These are phyloP conservation scores for Erysiphe neolycopersici DNA, from an alignment of 2,329 filamentous ascomycete genomes.

Conservation along the genomic window DNA sequence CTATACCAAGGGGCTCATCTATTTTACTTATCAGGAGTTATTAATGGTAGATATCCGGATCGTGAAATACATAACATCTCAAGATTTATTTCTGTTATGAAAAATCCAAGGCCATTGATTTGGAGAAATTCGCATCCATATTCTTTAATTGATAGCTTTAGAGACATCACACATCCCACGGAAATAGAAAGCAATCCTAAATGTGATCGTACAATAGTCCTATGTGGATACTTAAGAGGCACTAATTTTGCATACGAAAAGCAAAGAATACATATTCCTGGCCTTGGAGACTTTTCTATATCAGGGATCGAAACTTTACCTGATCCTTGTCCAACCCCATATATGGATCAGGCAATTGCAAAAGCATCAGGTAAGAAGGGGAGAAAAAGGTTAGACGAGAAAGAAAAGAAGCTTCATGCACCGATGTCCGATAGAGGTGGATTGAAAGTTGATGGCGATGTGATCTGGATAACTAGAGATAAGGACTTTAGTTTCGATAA, in stretches of 20 bases:
- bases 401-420: constrained; percentile 86
- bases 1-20: constrained; percentile 90
- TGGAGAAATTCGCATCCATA: constrained; percentile 97
- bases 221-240: constrained; percentile 83
- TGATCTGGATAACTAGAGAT: constrained; percentile 60
- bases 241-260: constrained; percentile 77
- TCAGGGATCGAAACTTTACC: constrained; percentile 64
- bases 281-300: constrained; percentile 69
- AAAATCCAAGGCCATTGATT: constrained; percentile 84
- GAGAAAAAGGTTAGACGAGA: constrained; percentile 64
- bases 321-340: constrained; percentile 85
- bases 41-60: constrained; percentile 91
- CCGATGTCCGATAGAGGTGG: constrained; percentile 97
- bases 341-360: constrained; percentile 63
- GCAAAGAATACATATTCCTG: constrained; percentile 75
- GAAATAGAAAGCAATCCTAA: constrained; percentile 69
- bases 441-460: constrained; percentile 86
- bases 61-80: constrained; percentile 89
- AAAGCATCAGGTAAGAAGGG: constrained; percentile 65
- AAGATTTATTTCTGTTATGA: constrained; percentile 93
- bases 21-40: constrained; percentile 87
- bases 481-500: constrained; percentile 52
- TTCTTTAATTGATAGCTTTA: constrained; percentile 72
- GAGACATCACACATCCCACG: constrained; percentile 84
- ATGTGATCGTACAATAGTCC: constrained; percentile 69